Evolutionary conservation across 2,329 filamentous ascomycete genomes (phyloP), one percentile per base, ranked within the genome.

Genomic region (Botryotinia globosa): DNA sequence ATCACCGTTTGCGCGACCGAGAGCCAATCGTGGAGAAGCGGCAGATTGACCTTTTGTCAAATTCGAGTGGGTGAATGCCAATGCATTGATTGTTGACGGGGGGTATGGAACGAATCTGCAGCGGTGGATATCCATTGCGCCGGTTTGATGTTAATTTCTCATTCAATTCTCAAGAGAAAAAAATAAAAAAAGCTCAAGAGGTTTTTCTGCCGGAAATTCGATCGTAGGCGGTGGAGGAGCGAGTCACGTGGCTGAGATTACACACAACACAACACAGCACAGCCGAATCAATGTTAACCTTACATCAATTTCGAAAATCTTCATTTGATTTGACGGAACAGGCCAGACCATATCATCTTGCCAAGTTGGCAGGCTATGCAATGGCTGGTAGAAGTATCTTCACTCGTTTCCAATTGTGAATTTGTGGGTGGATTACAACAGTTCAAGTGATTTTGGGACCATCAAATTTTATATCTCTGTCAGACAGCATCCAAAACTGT

Each of bases 21-120:
- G 88, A 2, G 96, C 96, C 71, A 98, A 88, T 77, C 94, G 90
- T 72, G 94, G 87, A 69, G 87, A 89, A 74, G 86, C 88, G 34
- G 87, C 85, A 78, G 83, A 87, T 78, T 81, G 85, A 69, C 83
- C 82, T 78, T 86, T 85, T 76, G 82, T 82, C 75, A 83, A 82
- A 74, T 86, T 83, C 32, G 92, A 86, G 81, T 97, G 93, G 9
- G 96, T 97, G 82, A 99, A 98, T 77, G 95, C 94, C 80, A 98
- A 89, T 75, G 94, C 91, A 83, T 97, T 98, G 83, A 99, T 98
- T 73, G 94, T 91, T 74, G 94, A 94, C 12, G 94, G 92, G 76
- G 94, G 94, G 83, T 93, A 98, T 58, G 93, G 92, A 78, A 99
- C 92, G 84, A 99, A 99, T 81, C 96, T 93, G 81, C 94, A 97